Base-by-base conservation (phyloP, 768 basidiomycete species). In the Mycena crocata region DNA sequence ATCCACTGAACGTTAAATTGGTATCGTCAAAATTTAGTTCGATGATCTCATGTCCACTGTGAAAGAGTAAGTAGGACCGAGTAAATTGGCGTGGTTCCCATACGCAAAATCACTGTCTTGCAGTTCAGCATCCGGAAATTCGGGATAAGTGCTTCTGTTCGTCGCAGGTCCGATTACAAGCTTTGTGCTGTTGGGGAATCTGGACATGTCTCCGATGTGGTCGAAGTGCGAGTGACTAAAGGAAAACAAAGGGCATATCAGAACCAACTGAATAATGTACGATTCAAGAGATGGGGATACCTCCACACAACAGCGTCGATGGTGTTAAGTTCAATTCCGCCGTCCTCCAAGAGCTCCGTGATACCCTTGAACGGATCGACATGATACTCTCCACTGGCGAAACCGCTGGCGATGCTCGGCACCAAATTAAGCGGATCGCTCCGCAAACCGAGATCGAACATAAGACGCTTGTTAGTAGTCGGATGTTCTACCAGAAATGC, bases 171-270 rank as follows among this genome's bases (percentile, higher is more conserved):
- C 52, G 17, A 67, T 34, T 9, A 70, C 58, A 17, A 70, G 66
- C 3, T 55, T 51, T 1, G 57, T 64, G 5, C 66, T 67, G 26
- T 60, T 24, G 4, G 69, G 69, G 30, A 67, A 70, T n/a, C 57
- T 57, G 1, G 66, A 64, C 49, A 62, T 50, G 44, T 70, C 69
- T 24, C 69, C 66, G 21, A 30, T 62, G 26, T 69, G 68, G 26
- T 65, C 68, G 17, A 58, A 39, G 45, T 65, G 62, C 5, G 34
- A 3, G 32, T 64, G 67, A 35, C 66, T 51, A 34, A 13, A 7
- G 9, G 2, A 14, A 24, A 46, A 44, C 30, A 51, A n/a, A n/a
- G n/a, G n/a, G n/a, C n/a, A n/a, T n/a, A n/a, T n/a, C n/a, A n/a
- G n/a, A n/a, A n/a, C n/a, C n/a, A n/a, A n/a, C n/a, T n/a, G n/a